Evolutionary conservation across 139 green algal species (phyloP).

Genomic region (Chlorella sp.): DNA sequence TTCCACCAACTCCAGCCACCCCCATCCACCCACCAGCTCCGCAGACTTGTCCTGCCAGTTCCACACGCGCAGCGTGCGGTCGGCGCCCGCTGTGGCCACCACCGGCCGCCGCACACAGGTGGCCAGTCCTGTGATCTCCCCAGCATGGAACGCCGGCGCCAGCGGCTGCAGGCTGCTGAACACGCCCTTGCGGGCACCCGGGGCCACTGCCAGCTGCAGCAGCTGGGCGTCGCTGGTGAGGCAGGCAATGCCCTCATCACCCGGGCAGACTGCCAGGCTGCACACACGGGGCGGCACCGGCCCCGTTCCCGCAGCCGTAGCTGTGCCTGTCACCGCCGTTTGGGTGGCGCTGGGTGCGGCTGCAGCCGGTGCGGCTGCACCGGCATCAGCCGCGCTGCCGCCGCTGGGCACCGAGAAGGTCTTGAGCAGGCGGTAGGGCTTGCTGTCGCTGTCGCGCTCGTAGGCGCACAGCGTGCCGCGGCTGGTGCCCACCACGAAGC

Average conservation of each 20-base stretch:
- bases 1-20: background rate
- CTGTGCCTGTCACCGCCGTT: background rate
- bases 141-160: conserved; percentile 54
- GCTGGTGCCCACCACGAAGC: conserved; percentile 73
- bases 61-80: conserved; percentile 87
- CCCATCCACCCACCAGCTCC: conserved; percentile 45
- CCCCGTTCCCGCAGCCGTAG: background rate
- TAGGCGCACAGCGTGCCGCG: conserved; percentile 72
- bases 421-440: conserved; percentile 57
- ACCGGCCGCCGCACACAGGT: conserved; percentile 86
- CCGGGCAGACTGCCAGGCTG: conserved; percentile 70
- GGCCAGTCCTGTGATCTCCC: conserved; percentile 76
- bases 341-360: background rate
- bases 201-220: conserved; percentile 50
- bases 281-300: background rate
- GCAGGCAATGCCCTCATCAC: conserved; percentile 82
- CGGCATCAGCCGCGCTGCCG: background rate
- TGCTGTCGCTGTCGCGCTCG: conserved; percentile 74
- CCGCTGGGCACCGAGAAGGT: background rate
- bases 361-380: background rate
- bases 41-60: conserved; percentile 82
- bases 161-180: conserved; percentile 42
- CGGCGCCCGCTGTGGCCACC: conserved; percentile 76
- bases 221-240: conserved; percentile 72
- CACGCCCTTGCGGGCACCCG: conserved; percentile 69